Evolutionary conservation across 805 yeast species (phyloP), one percentile per base, ranked within the genome.

Genomic region (Cyberlindnera saturnus): DNA sequence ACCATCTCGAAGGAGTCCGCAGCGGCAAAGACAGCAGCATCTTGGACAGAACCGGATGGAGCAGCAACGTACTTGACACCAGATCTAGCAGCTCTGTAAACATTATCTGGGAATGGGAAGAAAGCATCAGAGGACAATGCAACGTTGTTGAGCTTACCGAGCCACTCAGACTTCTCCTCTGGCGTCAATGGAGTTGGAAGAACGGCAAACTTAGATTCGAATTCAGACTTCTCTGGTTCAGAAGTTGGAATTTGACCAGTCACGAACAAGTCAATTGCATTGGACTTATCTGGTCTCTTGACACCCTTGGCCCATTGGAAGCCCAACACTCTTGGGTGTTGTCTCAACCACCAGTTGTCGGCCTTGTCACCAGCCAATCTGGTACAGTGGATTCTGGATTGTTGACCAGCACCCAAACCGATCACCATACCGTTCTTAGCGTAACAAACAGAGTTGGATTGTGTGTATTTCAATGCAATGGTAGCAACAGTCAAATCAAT

Each of bases 41-140:
- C 99, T 88, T 88, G 91, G 50, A 93, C 96, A 17, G 96, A 88
- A 45, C 99, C 99, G 40, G 95, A 79, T 46, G 99, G 96, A 41
- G 99, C 99, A 59, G 96, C 95, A 63, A 93, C 76, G 71, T 73
- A 93, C 68, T 87, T 88, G 57, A 90, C 99, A 65, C 99, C 99
- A 16, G 95, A 84, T 74, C 86, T 81, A 41, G 82, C 96, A 52
- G 98, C 98, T 67, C 99, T 82, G 80, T 91, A 89, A 56, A 93
- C 96, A 63, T 93, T 93, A 69, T 93, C 99, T 53, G 98, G 93
- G 93, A 93, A 93, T 70, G 99, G 99, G 95, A 93, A 93, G 81
- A 93, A 93, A 26, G 99, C 99, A 65, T 93, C 99, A 4, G 97
- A 89, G 15, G 96, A 84, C 56, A 90, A 74, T 11, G 98, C 89